phyloP scores from a whole-genome alignment of 1,284 basidiomycete species.

The Ustilago hordei region DNA sequence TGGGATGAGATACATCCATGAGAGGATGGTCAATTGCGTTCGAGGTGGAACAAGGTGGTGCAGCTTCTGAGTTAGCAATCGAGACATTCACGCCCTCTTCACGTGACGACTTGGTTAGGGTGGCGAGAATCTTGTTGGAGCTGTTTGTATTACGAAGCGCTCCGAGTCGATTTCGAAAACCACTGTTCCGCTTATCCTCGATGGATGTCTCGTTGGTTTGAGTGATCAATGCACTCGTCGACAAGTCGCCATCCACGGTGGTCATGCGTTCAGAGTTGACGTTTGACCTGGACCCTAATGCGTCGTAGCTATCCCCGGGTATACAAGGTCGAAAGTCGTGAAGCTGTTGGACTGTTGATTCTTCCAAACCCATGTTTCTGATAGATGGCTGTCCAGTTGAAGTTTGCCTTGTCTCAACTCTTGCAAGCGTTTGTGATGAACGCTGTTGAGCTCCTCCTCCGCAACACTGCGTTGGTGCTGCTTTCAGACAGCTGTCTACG shows the following conservation, averaged over 20 bases:
- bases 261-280: neutral
- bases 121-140: constrained; percentile 11
- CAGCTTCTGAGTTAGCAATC: neutral
- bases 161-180: constrained; percentile 8
- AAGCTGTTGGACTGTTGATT: constrained; percentile 28
- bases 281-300: neutral
- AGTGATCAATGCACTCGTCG: neutral
- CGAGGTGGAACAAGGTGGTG: neutral
- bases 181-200: neutral
- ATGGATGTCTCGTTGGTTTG: neutral
- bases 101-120: constrained; percentile 14
- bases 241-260: neutral
- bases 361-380: neutral
- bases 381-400: neutral
- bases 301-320: constrained; percentile 9
- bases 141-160: constrained; percentile 5
- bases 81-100: neutral
- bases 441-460: neutral
- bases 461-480: constrained; percentile 4
- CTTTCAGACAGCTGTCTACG: constrained; percentile 20
- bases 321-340: constrained; percentile 34
- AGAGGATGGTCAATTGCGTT: constrained; percentile 16
- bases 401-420: neutral
- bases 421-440: neutral
- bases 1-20: neutral